Base-by-base conservation (phyloP, 225 moss, liverwort and hornwort genomes). In the Bryoerythrophyllum caledonicum region DNA sequence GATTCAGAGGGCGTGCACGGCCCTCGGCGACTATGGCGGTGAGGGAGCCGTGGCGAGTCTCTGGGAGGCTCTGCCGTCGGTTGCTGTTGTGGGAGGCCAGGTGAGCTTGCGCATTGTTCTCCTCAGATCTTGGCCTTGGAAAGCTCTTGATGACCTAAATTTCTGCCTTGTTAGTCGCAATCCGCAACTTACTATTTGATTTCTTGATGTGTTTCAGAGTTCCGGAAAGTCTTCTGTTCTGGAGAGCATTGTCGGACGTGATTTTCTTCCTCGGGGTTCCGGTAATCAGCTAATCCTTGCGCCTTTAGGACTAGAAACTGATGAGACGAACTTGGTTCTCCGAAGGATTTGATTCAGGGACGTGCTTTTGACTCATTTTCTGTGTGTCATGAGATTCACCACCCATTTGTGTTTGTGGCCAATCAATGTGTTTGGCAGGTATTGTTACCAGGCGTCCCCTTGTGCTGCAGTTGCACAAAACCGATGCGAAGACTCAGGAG, bases 71-170 rank as follows among this genome's bases (percentile, higher is more conserved):
- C 62, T 93, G 81, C 93, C 93, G 2, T 91, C 93, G 6, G 93
- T 93, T 35, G 93, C 89, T 32, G 89, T 93, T 8, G 93, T 93
- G 10, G 93, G 93, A 78, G 93, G 93, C 20, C 93, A 93, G 82
- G 89, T 89, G 34, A 57, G 74, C 48, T n/a, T n/a, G n/a, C n/a
- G 26, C 57, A 65, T 46, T 7, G 49, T 8, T 23, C 15, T 5
- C 8, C 19, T 20, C 27, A 34, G 17, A 46, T 30, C 57, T 43
- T 30, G 57, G 7, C 23, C 57, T 40, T 28, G 54, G 20, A 14
- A 20, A 27, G 61, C 19, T 21, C 21, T 51, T 63, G 10, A 56
- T 56, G 64, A 56, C 43, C 65, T 55, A 28, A 74, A 28, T 74
- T 51, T 9, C 26, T 17, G 17, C 5, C 17, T 48, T 17, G 5